phyloP scores from a whole-genome alignment of 2,329 filamentous ascomycete species.

The Whalleya microplaca region DNA sequence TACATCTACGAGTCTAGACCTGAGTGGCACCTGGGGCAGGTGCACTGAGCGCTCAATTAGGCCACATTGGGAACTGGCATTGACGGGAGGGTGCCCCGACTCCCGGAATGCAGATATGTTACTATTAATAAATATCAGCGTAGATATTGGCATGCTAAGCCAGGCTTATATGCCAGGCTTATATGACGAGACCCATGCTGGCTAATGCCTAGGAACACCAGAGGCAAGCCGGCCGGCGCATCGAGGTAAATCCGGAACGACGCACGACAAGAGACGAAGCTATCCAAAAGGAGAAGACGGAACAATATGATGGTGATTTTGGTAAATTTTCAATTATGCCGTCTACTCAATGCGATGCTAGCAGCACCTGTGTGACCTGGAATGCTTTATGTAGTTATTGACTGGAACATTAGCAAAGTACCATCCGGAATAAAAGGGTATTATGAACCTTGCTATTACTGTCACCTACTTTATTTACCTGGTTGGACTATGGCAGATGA shows the following conservation, averaged over 20 bases:
- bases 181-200: neutral
- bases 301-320: conserved; percentile 8
- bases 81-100: too few species aligned
- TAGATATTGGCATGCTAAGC: too few species aligned
- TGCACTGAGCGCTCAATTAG: too few species aligned
- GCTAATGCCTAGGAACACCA: neutral
- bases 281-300: conserved; percentile 23
- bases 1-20: too few species aligned
- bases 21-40: too few species aligned
- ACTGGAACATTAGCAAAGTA: conserved; percentile 3
- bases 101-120: too few species aligned
- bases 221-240: neutral
- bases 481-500: neutral
- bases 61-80: too few species aligned
- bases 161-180: too few species aligned
- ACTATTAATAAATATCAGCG: too few species aligned
- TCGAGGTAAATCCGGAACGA: neutral
- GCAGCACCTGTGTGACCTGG: neutral
- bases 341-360: neutral
- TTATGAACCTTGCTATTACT: neutral
- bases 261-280: neutral
- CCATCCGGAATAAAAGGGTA: conserved; percentile 12
- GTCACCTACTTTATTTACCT: neutral
- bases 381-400: neutral
- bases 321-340: conserved; percentile 14